Percentiles rank a stretch among this genome's conserved stretches.
Evolutionary conservation across 768 basidiomycete species (phyloP).

Genomic region (Termitomyces heimii): DNA sequence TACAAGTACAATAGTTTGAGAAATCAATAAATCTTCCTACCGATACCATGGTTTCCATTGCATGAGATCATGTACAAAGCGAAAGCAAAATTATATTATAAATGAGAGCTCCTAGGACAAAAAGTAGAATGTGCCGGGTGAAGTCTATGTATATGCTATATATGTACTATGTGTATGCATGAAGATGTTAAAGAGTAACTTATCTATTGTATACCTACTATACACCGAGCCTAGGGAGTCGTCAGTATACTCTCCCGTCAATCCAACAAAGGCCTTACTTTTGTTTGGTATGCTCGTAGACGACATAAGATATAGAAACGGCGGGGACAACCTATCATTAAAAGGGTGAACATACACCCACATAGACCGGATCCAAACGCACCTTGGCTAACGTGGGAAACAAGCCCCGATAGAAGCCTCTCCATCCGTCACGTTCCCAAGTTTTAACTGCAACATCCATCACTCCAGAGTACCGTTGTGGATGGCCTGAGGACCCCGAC

Average conservation of each 20-base stretch:
- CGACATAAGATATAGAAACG: conserved; percentile 95
- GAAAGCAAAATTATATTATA: neutral
- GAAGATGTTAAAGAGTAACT: conserved; percentile 5
- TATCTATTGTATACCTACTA: conserved; percentile 29
- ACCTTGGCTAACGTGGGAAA: conserved; percentile 93
- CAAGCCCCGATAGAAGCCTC: conserved; percentile 90
- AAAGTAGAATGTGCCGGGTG: conserved; percentile 5
- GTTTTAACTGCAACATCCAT: conserved; percentile 80
- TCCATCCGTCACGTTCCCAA: conserved; percentile 82
- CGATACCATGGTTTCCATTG: neutral
- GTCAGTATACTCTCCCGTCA: neutral
- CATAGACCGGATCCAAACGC: conserved; percentile 2
- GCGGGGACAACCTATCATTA: conserved; percentile 78
- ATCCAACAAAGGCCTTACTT: conserved; percentile 38
- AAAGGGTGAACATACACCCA: neutral
- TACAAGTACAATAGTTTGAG: conserved; percentile 11
- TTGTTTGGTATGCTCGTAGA: conserved; percentile 84
- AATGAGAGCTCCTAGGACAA: neutral
- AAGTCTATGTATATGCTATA: conserved; percentile 3
- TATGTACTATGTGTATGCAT: neutral
- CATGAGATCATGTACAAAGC: neutral
- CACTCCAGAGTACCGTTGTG: conserved; percentile 84
- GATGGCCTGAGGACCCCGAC: conserved; percentile 93
- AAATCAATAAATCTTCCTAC: conserved; percentile 7
- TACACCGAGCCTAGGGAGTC: conserved; percentile 49